Evolutionary conservation across 2,329 filamentous ascomycete genomes (phyloP).

Genomic region (Calonectria naviculata): DNA sequence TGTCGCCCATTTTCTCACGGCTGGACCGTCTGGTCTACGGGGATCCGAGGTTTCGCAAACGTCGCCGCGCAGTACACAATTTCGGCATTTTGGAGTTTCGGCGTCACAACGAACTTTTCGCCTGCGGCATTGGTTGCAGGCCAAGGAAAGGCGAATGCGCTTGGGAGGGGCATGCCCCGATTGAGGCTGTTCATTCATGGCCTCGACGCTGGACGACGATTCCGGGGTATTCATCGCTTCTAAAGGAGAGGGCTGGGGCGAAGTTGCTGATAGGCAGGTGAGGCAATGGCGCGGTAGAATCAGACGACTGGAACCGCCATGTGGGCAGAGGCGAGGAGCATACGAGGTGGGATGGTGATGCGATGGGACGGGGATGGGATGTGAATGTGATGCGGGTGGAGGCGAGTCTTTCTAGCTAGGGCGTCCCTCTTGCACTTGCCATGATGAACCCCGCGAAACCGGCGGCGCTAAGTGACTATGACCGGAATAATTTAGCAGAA

Average conservation of each 20-base stretch:
- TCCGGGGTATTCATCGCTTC: slow-evolving; percentile 16
- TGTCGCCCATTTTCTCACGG: slow-evolving; percentile 33
- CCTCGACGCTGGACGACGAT: slow-evolving; percentile 13
- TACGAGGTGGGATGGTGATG: slow-evolving; percentile 1
- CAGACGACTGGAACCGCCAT: background rate
- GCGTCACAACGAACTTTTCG: slow-evolving; percentile 37
- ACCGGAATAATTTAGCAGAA: slow-evolving; percentile 6
- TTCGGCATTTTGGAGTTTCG: slow-evolving; percentile 36
- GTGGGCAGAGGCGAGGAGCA: background rate
- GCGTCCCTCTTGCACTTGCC: background rate
- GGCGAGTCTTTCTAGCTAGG: slow-evolving; percentile 5
- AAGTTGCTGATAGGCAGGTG: background rate
- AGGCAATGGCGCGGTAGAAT: background rate
- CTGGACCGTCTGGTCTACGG: slow-evolving; percentile 31
- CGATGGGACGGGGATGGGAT: background rate
- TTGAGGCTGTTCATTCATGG: slow-evolving; percentile 11
- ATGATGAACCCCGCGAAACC: slow-evolving; percentile 18
- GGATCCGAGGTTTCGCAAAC: slow-evolving; percentile 34
- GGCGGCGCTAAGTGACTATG: slow-evolving; percentile 9
- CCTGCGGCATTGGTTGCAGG: slow-evolving; percentile 33
- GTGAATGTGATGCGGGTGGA: background rate
- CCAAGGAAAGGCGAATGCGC: slow-evolving; percentile 29
- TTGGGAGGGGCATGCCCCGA: slow-evolving; percentile 4
- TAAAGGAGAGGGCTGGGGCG: background rate
- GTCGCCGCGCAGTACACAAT: slow-evolving; percentile 34